Evolutionary conservation across 2,329 filamentous ascomycete genomes (phyloP).

Genomic region (Shiraia bambusicola): DNA sequence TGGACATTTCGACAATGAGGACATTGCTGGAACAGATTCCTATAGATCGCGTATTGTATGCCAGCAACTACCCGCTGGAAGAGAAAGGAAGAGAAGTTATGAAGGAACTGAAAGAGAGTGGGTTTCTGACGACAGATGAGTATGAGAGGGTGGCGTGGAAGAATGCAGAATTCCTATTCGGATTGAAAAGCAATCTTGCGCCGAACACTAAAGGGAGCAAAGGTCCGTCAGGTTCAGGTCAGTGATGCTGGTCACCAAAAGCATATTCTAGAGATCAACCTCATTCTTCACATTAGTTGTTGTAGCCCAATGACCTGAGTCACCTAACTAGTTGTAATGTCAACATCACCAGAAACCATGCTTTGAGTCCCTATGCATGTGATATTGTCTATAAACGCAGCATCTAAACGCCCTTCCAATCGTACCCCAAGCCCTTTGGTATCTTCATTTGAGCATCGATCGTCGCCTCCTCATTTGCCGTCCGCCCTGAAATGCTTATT

Average conservation of each 20-base stretch:
- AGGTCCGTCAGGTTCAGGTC: neutral
- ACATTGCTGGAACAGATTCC: slow-evolving; percentile 47
- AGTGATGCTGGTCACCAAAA: neutral
- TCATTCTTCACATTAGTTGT: too few relatives aligned
- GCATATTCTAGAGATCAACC: too few relatives aligned
- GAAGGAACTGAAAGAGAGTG: slow-evolving; percentile 52
- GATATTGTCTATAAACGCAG: slow-evolving; percentile 11
- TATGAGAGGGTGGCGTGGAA: slow-evolving; percentile 53
- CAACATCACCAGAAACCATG: neutral
- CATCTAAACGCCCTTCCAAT: slow-evolving; percentile 21
- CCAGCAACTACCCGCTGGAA: slow-evolving; percentile 60
- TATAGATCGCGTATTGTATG: slow-evolving; percentile 57
- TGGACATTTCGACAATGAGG: slow-evolving; percentile 53
- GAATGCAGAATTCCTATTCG: slow-evolving; percentile 50
- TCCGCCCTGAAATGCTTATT: slow-evolving; percentile 55
- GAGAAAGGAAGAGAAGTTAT: slow-evolving; percentile 54
- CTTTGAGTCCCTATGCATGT: slow-evolving; percentile 21
- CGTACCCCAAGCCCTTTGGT: slow-evolving; percentile 29
- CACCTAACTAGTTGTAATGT: neutral
- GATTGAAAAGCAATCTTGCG: slow-evolving; percentile 7
- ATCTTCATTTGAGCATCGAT: slow-evolving; percentile 25
- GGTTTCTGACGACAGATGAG: slow-evolving; percentile 52
- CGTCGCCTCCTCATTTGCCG: neutral
- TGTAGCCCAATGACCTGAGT: neutral
- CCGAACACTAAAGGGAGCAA: neutral